These are phyloP conservation scores for Hypomyces perniciosus DNA, from an alignment of 2,329 filamentous ascomycete species.

Conservation along the genomic window DNA sequence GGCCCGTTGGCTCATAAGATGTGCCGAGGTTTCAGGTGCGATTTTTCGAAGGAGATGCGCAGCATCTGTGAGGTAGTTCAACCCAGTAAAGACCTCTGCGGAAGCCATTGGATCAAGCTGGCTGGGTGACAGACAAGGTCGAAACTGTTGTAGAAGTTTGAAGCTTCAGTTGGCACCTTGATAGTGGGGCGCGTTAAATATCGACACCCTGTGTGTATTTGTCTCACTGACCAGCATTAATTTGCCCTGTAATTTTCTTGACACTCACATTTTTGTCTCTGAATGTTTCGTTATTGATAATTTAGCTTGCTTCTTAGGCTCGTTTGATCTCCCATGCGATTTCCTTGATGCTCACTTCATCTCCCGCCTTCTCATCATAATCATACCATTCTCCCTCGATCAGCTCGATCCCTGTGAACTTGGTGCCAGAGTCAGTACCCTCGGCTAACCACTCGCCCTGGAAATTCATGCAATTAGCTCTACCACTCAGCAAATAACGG, in stretches of 20 bases:
- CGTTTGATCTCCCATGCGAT: conserved; percentile 79
- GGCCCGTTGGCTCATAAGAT: conserved; percentile 51
- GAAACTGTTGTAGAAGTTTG: no score
- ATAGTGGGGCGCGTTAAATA: background rate
- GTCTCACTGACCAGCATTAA: background rate
- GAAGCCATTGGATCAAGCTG: conserved; percentile 13
- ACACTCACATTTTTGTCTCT: background rate
- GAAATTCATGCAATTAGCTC: background rate
- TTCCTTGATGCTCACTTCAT: conserved; percentile 90
- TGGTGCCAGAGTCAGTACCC: conserved; percentile 71
- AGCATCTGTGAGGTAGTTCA: conserved; percentile 50
- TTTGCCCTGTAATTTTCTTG: background rate
- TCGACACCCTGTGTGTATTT: background rate
- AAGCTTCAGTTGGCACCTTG: no score
- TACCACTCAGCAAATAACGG: background rate
- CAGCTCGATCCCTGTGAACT: conserved; percentile 77
- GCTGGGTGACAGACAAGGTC: no score
- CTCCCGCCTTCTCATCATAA: conserved; percentile 88
- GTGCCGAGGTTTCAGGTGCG: conserved; percentile 52
- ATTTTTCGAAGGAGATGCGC: conserved; percentile 49
- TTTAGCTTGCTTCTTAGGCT: conserved; percentile 39
- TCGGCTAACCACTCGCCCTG: conserved; percentile 88
- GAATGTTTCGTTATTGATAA: background rate
- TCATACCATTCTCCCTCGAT: conserved; percentile 95
- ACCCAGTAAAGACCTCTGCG: conserved; percentile 19